Evolutionary conservation across 106 monocot species (phyloP).

Genomic region (Allium cepa): DNA sequence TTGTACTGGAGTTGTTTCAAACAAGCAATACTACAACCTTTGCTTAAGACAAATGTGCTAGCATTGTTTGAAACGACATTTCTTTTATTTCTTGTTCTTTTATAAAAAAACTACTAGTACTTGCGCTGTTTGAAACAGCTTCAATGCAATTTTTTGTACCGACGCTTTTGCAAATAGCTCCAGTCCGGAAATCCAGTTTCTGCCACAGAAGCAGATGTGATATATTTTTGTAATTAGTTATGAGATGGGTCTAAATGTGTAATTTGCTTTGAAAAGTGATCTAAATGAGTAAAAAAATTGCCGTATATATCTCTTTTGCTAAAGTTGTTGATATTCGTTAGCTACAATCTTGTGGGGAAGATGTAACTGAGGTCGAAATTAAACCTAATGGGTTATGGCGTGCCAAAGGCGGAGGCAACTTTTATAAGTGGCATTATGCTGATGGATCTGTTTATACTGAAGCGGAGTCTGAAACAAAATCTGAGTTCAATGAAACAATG

Average conservation of each 20-base stretch:
- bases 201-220: too few relatives aligned
- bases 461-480: constrained; percentile 21
- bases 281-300: constrained; percentile 17
- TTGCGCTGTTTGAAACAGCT: too few relatives aligned
- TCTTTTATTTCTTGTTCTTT: too few relatives aligned
- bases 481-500: constrained; percentile 18
- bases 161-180: too few relatives aligned
- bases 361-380: constrained; percentile 70
- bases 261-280: background rate
- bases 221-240: background rate
- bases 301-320: background rate
- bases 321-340: background rate
- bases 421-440: constrained; percentile 60
- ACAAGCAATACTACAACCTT: too few relatives aligned
- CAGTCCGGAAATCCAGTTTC: too few relatives aligned
- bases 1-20: too few relatives aligned
- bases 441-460: constrained; percentile 42
- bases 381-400: constrained; percentile 87
- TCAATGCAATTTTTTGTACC: too few relatives aligned
- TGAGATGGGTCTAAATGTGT: background rate
- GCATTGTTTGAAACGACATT: too few relatives aligned
- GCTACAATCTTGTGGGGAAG: constrained; percentile 50
- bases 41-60: too few relatives aligned
- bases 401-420: constrained; percentile 47
- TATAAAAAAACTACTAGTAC: too few relatives aligned